Evolutionary conservation across 352 stramenopile genomes (phyloP), one percentile per base, ranked within the genome.

Genomic region (Pythium aphanidermatum): DNA sequence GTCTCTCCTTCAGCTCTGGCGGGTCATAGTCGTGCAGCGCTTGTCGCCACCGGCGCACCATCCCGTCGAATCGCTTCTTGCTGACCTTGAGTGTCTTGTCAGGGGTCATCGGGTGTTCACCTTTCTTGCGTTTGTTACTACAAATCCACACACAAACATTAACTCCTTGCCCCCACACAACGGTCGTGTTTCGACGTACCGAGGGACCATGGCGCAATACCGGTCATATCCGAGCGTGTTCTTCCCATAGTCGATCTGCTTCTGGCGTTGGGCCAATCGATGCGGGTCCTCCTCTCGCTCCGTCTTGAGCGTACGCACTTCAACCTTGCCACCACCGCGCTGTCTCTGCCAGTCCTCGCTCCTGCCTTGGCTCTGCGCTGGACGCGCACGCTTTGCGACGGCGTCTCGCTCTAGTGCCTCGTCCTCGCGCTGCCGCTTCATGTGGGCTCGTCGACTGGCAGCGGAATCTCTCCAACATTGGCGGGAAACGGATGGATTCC

Each of bases 231-330:
- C 86, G 37, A 92, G 67, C 32, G 86, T 96, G 63, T 96, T 96
- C 60, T 95, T 96, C 30, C 86, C 86, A 44, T 87, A 95, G 56
- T 96, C 85, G 46, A 96, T 92, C 56, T 96, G 86, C 68, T 96
- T 96, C 57, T 96, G 84, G n/a, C 86, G 79, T 66, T 95, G 84
- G 17, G 77, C 69, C 19, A 96, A 58, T 26, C 83, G 73, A 19
- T 87, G 82, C n/a, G 73, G 56, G 43, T 95, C 81, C 11, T 60
- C 72, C 63, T 95, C 86, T 19, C 74, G 78, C 49, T 84, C 62
- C 14, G 73, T 65, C 16, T 68, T 64, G 28, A 88, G 51, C 24
- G 75, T 73, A 17, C 60, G 65, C 32, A 88, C 70, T 11, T 46
- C 47, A 5, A 52, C 44, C 8, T 23, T 27, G 2, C 27, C 24